Conservation (phyloP, 306 rosid genomes). For the Mucuna pruriens region DNA sequence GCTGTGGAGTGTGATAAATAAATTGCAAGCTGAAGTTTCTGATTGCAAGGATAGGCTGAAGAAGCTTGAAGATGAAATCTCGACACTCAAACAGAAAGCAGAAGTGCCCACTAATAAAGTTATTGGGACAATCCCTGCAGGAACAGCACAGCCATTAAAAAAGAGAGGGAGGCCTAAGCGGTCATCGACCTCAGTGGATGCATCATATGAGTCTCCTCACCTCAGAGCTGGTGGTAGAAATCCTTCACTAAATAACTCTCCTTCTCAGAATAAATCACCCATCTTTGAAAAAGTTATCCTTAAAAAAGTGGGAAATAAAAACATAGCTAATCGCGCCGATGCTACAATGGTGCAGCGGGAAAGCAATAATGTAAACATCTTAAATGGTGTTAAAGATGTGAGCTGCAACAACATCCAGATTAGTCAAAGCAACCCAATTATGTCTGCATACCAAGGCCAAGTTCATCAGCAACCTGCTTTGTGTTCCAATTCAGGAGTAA, state of each 20-base stretch:
- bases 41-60: conserved; percentile 50
- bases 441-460: conserved; percentile 36
- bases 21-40: conserved; percentile 54
- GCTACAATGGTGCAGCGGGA: conserved; percentile 25
- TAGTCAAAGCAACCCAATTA: conserved; percentile 25
- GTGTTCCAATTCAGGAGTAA: conserved; percentile 23
- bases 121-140: conserved; percentile 30
- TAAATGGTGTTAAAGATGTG: background rate
- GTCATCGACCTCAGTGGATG: conserved; percentile 33
- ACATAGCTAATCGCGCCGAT: background rate
- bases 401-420: conserved; percentile 18
- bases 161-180: conserved; percentile 61
- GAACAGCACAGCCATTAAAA: conserved; percentile 33
- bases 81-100: conserved; percentile 46
- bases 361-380: conserved; percentile 29
- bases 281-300: conserved; percentile 53
- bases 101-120: conserved; percentile 40
- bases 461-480: conserved; percentile 34
- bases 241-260: conserved; percentile 29
- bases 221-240: conserved; percentile 37
- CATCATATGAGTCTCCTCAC: conserved; percentile 36
- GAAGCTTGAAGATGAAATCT: conserved; percentile 52
- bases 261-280: conserved; percentile 34
- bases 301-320: conserved; percentile 37
- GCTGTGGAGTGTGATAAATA: conserved; percentile 45